phyloP scores from a whole-genome alignment of 257 asterid species.

The Ilex aquifolium region DNA sequence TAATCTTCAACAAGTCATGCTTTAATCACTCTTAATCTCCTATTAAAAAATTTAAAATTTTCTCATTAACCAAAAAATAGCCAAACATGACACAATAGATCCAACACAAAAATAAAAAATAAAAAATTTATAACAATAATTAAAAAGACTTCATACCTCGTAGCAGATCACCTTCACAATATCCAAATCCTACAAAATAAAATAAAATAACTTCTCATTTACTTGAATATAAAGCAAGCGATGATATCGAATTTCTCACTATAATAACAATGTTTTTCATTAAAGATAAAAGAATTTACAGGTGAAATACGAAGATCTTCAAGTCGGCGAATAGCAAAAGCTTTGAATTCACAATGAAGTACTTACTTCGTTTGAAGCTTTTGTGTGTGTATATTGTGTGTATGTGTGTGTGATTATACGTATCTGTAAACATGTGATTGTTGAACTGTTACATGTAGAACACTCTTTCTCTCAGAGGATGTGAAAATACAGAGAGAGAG shows the following conservation, averaged over 20 bases:
- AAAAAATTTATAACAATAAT: slow-evolving; percentile 21
- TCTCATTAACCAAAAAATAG: slow-evolving; percentile 4
- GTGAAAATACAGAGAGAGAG: too few species aligned
- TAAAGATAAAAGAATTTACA: neutral
- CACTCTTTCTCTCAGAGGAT: too few species aligned
- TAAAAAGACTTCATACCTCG: slow-evolving; percentile 34
- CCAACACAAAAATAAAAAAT: slow-evolving; percentile 32
- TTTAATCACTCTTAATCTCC: slow-evolving; percentile 40
- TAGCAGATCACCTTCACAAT: slow-evolving; percentile 41
- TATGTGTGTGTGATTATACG: too few species aligned
- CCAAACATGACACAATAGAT: slow-evolving; percentile 30
- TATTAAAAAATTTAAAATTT: slow-evolving; percentile 24
- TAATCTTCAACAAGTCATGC: slow-evolving; percentile 26
- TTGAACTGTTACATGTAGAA: too few species aligned
- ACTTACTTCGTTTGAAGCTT: neutral
- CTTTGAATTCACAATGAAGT: neutral
- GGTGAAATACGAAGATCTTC: neutral
- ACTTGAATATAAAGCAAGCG: neutral
- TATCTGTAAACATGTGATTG: too few species aligned
- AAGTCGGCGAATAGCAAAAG: neutral
- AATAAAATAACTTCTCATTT: slow-evolving; percentile 1
- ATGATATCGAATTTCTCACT: neutral
- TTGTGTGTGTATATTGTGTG: neutral
- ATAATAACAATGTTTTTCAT: neutral
- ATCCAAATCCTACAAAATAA: slow-evolving; percentile 27